A percentile compares a stretch with the other conserved stretches of the same genome.
phyloP scores from a whole-genome alignment of 345 rosid species.

The Anacardium occidentale region DNA sequence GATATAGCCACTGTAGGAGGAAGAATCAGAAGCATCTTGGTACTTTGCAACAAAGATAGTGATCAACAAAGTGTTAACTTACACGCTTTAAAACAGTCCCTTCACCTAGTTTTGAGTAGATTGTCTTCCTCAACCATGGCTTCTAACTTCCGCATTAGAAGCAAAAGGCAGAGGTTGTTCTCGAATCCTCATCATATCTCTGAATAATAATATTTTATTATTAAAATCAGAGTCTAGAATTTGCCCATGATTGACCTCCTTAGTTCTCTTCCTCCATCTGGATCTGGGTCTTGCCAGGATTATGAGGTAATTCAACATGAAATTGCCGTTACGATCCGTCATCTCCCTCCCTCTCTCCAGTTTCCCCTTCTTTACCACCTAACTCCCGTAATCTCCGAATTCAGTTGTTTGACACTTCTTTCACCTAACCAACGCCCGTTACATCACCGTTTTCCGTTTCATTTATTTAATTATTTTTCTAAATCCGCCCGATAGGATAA shows the following conservation, averaged over 20 bases:
- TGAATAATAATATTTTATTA: constrained; percentile 12
- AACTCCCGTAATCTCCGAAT: constrained; percentile 11
- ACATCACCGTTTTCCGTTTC: neutral
- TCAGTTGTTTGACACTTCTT: constrained; percentile 26
- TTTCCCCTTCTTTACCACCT: too few species aligned
- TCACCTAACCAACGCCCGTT: neutral
- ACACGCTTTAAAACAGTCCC: constrained; percentile 47
- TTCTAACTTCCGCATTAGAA: constrained; percentile 57
- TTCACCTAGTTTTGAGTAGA: constrained; percentile 40
- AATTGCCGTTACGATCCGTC: constrained; percentile 14
- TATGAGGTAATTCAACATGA: too few species aligned
- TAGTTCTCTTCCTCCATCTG: too few species aligned
- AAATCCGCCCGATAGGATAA: neutral
- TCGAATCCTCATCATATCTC: constrained; percentile 44
- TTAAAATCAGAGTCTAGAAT: too few species aligned
- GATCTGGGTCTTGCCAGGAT: too few species aligned
- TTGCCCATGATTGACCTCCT: too few species aligned
- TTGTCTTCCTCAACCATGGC: constrained; percentile 45
- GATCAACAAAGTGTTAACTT: constrained; percentile 29
- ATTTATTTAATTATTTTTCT: neutral
- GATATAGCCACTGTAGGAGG: constrained; percentile 74
- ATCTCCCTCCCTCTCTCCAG: too few species aligned
- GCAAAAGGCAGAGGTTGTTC: constrained; percentile 89
- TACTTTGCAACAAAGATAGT: constrained; percentile 40
- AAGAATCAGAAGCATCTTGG: constrained; percentile 56